Evolutionary conservation across 306 rosid species (phyloP).

Genomic region (Sindora glabra): DNA sequence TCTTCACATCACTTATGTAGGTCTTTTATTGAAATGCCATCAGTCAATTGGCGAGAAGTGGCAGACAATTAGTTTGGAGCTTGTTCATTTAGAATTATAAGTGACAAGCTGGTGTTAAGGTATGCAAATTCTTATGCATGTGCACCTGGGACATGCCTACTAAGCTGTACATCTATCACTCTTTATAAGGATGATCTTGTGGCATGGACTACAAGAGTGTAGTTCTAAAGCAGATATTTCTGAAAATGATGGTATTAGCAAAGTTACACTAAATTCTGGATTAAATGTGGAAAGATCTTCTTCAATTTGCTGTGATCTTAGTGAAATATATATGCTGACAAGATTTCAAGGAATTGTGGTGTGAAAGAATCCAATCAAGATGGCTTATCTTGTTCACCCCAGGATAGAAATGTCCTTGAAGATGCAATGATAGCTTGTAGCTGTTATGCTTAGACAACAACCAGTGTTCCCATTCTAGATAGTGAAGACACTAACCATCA

Average conservation of each 20-base stretch:
- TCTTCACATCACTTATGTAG: constrained; percentile 26
- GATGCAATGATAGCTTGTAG: constrained; percentile 18
- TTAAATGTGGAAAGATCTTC: constrained; percentile 17
- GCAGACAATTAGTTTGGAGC: constrained; percentile 96
- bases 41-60: constrained; percentile 85
- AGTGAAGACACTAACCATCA: constrained; percentile 29
- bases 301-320: constrained; percentile 13
- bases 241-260: constrained; percentile 1
- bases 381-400: constrained; percentile 16
- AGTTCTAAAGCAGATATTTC: constrained; percentile 12
- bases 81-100: constrained; percentile 79
- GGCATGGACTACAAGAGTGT: constrained; percentile 22
- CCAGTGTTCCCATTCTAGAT: background rate
- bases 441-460: constrained; percentile 31
- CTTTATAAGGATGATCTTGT: constrained; percentile 76
- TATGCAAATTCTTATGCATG: constrained; percentile 58
- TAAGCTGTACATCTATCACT: constrained; percentile 51
- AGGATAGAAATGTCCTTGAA: constrained; percentile 18
- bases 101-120: constrained; percentile 76
- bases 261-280: constrained; percentile 18
- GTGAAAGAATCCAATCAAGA: constrained; percentile 19
- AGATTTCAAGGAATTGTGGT: constrained; percentile 27
- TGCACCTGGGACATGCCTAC: constrained; percentile 54
- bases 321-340: constrained; percentile 8
- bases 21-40: constrained; percentile 84